Base-by-base conservation (phyloP, 2,329 filamentous ascomycete species). In the Chrysoporthe cubensis region DNA sequence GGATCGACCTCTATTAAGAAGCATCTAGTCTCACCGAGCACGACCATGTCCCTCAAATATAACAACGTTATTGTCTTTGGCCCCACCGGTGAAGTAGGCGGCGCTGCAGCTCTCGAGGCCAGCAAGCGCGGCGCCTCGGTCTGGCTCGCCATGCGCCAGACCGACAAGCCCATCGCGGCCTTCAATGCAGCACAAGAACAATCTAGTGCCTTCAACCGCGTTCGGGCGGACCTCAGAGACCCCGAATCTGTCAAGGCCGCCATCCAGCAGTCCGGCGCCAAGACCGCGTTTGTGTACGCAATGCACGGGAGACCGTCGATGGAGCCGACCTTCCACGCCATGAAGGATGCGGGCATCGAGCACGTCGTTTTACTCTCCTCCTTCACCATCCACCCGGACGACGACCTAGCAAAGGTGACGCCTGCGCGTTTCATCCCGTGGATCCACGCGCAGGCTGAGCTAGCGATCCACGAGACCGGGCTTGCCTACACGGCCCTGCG, bases 211-310 rank as follows among this genome's bases (percentile, higher is more conserved):
- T 70, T 72, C 56, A n/a, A 66, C 37, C 72, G 73, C 14, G 66
- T 74, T 18, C 68, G 71, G 13, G 81, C 83, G 43, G 83, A 86
- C 71, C 76, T 87, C 7, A 73, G 73, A 3, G 68, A 82, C 0
- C 79, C 83, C 0, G 76, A 78, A 0, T 78, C 78, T 7, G 71
- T 86, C 34, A 66, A 61, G 3, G 71, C 72, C 0, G 84, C 83
- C 0, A 79, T 84, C n/a, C 64, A 73, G 42, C 72, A 72, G 44
- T 77, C 82, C 0, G 77, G 78, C 13, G 83, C 84, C 18, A 83
- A 78, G 56, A 70, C 73, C 7, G 84, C 84, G 0, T 87, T 85
- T 75, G 75, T 85, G 59, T 87, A 87, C 73, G 43, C 77, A 2
- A 71, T 76, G 8, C 69, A 73, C 18, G 71, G 74, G 42, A 68